Base-by-base conservation (phyloP, 257 asterid genomes). In the Solanum bukasovii region DNA sequence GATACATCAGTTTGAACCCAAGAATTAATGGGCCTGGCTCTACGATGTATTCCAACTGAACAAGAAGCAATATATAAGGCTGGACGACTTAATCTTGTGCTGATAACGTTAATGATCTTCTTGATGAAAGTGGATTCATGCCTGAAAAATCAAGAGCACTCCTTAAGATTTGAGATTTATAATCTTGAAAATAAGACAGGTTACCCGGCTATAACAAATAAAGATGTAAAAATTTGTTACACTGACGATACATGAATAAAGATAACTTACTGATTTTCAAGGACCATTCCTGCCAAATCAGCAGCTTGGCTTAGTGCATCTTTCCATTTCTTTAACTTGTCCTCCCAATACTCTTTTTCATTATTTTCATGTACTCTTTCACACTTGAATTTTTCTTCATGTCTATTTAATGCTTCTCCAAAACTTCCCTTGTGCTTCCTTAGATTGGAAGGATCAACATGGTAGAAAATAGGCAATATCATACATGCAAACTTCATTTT, bases 1-100 rank as follows among this genome's bases (percentile, higher is more conserved):
- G 46, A 37, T 74, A 12, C 88, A 42, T 89, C 23, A 52, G 21
- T 59, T 87, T 75, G 63, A 29, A 88, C 65, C 89, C 89, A 83
- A 2, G 78, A 87, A 56, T 82, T 87, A 16, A 87, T 83, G 9
- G 59, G 13, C 27, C 67, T 38, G 0, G 77, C 89, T 18, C 89
- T 49, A 44, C 68, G 85, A 81, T 81, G 85, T 27, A 81, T 46
- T 81, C 85, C 85, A 5, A 46, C 29, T 46, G 85, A 14, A 49
- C 85, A 81, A 81, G 85, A 81, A 8, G 68, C 9, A 46, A 71
- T 29, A n/a, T 70, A 46, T 7, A 73, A 67, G 5, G 70, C 25
- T 25, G 83, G 40, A 34, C 83, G 68, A 72, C 71, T 40, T 42
- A 61, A 3, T 86, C 68, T 44, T 16, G 85, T 81, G 65, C 68